Conservation (phyloP, 2,329 filamentous ascomycete genomes). For the Trichoderma polysporum region DNA sequence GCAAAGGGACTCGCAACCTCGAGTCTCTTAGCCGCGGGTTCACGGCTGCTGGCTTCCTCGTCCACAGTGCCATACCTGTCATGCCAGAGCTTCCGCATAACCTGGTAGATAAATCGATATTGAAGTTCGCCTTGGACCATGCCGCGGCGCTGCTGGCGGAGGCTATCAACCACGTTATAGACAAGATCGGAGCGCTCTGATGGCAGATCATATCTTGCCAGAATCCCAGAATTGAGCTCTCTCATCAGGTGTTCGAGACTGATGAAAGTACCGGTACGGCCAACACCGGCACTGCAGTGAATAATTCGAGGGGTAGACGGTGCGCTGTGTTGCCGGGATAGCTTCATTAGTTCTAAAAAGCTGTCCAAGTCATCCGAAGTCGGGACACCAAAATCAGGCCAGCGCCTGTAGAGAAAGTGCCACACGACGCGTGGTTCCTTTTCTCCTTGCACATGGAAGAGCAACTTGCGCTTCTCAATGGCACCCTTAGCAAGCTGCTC, state of each 20-base stretch:
- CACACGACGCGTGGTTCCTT: constrained; percentile 62
- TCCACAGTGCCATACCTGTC: constrained; percentile 55
- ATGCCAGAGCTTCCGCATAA: constrained; percentile 72
- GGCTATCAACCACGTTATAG: constrained; percentile 72
- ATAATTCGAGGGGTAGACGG: constrained; percentile 68
- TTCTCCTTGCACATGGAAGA: constrained; percentile 51
- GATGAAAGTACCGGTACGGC: constrained; percentile 92
- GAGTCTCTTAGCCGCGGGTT: constrained; percentile 54
- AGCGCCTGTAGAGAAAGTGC: constrained; percentile 82
- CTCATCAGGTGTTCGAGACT: constrained; percentile 87
- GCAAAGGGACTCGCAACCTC: constrained; percentile 49
- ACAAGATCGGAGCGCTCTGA: constrained; percentile 61
- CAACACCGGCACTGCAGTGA: constrained; percentile 89
- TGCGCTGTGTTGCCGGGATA: constrained; percentile 60
- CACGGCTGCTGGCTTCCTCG: constrained; percentile 35
- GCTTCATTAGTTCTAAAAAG: constrained; percentile 67
- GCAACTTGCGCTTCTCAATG: constrained; percentile 73
- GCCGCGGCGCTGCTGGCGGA: constrained; percentile 84
- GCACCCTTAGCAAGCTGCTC: constrained; percentile 55
- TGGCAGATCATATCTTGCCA: constrained; percentile 49
- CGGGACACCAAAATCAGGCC: constrained; percentile 89
- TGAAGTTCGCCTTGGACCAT: constrained; percentile 94
- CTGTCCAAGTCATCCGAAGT: constrained; percentile 64
- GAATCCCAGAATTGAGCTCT: constrained; percentile 73
- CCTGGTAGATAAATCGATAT: constrained; percentile 85